A percentile compares a stretch with the other conserved stretches of the same genome.
Conservation (phyloP, 75 land plant genomes). For the Pseudotsuga menziesii region DNA sequence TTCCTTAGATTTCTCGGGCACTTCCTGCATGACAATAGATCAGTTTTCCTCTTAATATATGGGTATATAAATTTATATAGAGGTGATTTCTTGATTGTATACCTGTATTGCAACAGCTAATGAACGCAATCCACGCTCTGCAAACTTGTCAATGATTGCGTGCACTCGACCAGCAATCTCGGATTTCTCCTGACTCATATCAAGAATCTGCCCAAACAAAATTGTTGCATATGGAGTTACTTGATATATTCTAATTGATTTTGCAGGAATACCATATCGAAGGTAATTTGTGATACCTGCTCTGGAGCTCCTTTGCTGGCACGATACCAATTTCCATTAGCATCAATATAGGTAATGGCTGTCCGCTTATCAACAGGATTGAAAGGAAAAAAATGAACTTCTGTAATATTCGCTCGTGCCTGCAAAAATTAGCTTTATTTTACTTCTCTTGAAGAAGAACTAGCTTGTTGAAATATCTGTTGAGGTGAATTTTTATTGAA, state of each 20-base stretch:
- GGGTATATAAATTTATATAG: too few relatives aligned
- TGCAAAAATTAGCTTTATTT: conserved; percentile 10
- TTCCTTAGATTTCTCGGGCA: conserved; percentile 54
- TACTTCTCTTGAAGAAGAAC: background rate
- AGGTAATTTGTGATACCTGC: conserved; percentile 25
- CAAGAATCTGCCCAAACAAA: conserved; percentile 42
- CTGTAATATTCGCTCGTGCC: conserved; percentile 43
- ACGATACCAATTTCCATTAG: conserved; percentile 48
- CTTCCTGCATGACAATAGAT: conserved; percentile 18
- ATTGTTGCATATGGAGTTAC: background rate
- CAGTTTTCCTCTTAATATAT: background rate
- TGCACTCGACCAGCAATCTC: conserved; percentile 50
- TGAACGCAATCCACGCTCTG: conserved; percentile 78
- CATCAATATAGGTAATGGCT: conserved; percentile 54
- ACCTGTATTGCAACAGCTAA: conserved; percentile 81
- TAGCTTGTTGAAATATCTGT: background rate
- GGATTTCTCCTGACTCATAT: conserved; percentile 46
- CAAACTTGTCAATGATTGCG: conserved; percentile 60
- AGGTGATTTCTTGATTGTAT: conserved; percentile 1
- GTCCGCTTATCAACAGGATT: conserved; percentile 70
- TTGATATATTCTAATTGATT: background rate
- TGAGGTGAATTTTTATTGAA: background rate
- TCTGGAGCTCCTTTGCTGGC: conserved; percentile 77
- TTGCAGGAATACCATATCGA: background rate
- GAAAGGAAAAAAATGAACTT: conserved; percentile 50